Conservation (phyloP, 202 grass and related monocot species). For the Musa balbisiana region DNA sequence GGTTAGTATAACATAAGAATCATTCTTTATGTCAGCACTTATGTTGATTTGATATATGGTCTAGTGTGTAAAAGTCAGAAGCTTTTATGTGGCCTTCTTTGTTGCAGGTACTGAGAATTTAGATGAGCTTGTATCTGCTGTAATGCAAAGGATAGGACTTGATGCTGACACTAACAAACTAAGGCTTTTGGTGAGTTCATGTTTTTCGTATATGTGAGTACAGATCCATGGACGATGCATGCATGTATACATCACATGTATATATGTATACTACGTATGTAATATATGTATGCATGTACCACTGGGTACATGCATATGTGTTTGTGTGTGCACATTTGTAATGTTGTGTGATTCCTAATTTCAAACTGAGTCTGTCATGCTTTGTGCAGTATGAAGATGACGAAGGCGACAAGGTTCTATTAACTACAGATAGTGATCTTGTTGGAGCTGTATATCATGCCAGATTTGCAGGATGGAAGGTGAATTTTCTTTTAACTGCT, state of each 20-base stretch:
- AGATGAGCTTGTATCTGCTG: constrained; percentile 52
- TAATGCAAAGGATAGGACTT: constrained; percentile 59
- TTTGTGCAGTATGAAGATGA: constrained; percentile 87
- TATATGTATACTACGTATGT: no score
- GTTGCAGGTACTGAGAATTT: constrained; percentile 55
- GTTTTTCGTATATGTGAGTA: not conserved
- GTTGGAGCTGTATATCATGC: constrained; percentile 54
- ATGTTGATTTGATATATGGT: not conserved
- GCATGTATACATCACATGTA: not conserved
- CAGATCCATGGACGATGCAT: not conserved
- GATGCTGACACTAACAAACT: constrained; percentile 36
- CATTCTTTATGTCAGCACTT: not conserved
- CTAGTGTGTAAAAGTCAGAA: not conserved
- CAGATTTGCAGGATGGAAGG: constrained; percentile 67
- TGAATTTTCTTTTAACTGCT: constrained; percentile 20
- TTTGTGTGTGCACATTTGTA: not conserved
- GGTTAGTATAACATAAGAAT: constrained; percentile 27
- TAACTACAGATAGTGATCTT: constrained; percentile 73
- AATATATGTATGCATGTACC: no score
- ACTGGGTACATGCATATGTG: not conserved
- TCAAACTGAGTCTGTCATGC: constrained; percentile 16
- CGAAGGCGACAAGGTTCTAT: constrained; percentile 75
- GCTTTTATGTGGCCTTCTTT: not conserved
- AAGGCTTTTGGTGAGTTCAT: constrained; percentile 73
- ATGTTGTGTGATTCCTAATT: not conserved